Conservation (phyloP, 1,139 yeast species). For the Lodderomyces orthopsilosis region DNA sequence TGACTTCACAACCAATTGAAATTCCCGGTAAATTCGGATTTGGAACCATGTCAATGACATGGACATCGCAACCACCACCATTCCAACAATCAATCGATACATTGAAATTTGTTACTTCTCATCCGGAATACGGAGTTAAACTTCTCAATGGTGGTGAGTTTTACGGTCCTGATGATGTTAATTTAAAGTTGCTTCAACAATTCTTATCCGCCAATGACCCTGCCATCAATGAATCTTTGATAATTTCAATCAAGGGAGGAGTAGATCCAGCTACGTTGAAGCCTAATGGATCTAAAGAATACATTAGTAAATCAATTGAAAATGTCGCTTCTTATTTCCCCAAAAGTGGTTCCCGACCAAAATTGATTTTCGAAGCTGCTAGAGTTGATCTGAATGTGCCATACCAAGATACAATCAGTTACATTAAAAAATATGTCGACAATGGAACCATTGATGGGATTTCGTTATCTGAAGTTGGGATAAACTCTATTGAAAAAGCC, state of each 20-base stretch:
- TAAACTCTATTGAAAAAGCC: conserved; percentile 57
- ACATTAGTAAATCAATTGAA: conserved; percentile 50
- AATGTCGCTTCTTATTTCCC: conserved; percentile 46
- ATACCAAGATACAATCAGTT: conserved; percentile 47
- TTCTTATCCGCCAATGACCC: conserved; percentile 56
- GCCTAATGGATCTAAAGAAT: conserved; percentile 52
- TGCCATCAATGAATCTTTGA: conserved; percentile 45
- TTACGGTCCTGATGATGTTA: conserved; percentile 56
- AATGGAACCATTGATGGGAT: conserved; percentile 61
- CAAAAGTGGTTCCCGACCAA: conserved; percentile 21
- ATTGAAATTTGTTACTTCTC: conserved; percentile 42
- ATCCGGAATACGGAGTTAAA: conserved; percentile 44
- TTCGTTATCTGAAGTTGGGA: conserved; percentile 69
- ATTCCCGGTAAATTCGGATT: conserved; percentile 43
- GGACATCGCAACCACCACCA: conserved; percentile 47
- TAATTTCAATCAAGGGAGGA: conserved; percentile 71
- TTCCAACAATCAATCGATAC: conserved; percentile 45
- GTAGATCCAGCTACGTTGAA: conserved; percentile 26
- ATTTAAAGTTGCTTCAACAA: conserved; percentile 46
- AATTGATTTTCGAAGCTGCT: conserved; percentile 65
- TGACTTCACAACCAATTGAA: conserved; percentile 15
- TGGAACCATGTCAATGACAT: conserved; percentile 66
- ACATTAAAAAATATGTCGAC: conserved; percentile 51
- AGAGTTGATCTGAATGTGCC: conserved; percentile 58
- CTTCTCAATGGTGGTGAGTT: conserved; percentile 77